Percentiles rank a stretch among this genome's conserved stretches.
These are phyloP conservation scores for Noccaea caerulescens DNA, from an alignment of 345 rosid genomes.

Conservation along the genomic window DNA sequence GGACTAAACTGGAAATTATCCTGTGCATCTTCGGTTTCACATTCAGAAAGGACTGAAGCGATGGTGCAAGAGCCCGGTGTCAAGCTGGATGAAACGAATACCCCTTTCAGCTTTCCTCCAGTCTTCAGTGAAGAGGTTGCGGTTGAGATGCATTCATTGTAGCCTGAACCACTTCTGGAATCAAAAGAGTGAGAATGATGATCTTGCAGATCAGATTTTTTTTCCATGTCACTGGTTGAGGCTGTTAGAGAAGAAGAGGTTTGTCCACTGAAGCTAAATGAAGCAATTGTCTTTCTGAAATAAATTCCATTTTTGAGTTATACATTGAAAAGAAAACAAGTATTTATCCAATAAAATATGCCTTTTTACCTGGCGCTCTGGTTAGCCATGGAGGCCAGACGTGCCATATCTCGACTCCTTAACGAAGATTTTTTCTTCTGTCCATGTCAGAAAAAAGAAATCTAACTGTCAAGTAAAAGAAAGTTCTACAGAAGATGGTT, in stretches of 20 bases:
- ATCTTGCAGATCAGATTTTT: conserved; percentile 58
- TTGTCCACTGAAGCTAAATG: conserved; percentile 51
- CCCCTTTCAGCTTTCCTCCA: conserved; percentile 55
- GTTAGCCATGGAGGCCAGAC: conserved; percentile 50
- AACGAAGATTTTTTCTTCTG: conserved; percentile 66
- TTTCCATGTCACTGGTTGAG: conserved; percentile 53
- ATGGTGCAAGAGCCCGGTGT: conserved; percentile 48
- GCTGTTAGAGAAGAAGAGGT: conserved; percentile 45
- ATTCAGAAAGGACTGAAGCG: conserved; percentile 52
- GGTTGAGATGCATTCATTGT: conserved; percentile 54
- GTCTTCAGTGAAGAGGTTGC: conserved; percentile 51
- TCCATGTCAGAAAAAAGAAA: conserved; percentile 32
- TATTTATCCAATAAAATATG: background rate
- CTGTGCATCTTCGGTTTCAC: conserved; percentile 45
- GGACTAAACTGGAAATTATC: conserved; percentile 46
- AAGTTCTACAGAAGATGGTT: background rate
- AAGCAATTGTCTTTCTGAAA: conserved; percentile 63
- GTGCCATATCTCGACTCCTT: conserved; percentile 59
- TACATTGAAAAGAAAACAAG: background rate
- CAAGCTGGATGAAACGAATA: conserved; percentile 47
- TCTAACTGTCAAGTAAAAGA: background rate
- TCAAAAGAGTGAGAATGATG: conserved; percentile 59
- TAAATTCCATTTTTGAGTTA: conserved; percentile 29
- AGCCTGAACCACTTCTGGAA: conserved; percentile 67
- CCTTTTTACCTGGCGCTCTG: conserved; percentile 61